Evolutionary conservation across 2,329 filamentous ascomycete genomes (phyloP), one percentile per base, ranked within the genome.

Genomic region (Xylariaceae sp.): DNA sequence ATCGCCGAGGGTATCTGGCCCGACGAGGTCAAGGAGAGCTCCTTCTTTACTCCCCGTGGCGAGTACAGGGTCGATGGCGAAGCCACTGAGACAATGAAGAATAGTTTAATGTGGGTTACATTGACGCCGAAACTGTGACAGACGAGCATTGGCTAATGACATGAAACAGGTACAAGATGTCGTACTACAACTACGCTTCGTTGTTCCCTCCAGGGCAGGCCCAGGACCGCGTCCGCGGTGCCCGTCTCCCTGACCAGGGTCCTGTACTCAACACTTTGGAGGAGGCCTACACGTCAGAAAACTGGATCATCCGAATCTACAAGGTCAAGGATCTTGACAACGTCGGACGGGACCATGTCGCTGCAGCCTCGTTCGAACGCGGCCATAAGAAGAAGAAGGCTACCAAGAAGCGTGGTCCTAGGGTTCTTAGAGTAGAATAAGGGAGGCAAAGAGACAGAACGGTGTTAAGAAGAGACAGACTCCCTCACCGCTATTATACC

Each of bases 241-340:
- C 78, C 26, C 78, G 77, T 44, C 70, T 97, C 36, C 94, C 92
- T n/a, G 79, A 87, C 9, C 75, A 88, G 51, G 83, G 87, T 1
- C 92, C 92, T 7, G 77, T 85, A 45, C 81, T 98, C 43, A 88
- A 84, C 65, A 92, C 84, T 4, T 67, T 98, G 32, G 92, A 98
- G 62, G 92, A 98, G 69, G 92, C 92, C 8, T 98, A 94, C 64
- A 98, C 94, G 39, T 95, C 88, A 59, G 92, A 98, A 73, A 98
- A 98, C 76, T 98, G 92, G 92, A 98, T 98, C 64, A 97, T 98
- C 61, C 79, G 92, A 50, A 96, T 98, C 59, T 98, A 96, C 76
- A 98, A 98, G 76, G 92, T 98, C 69, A 98, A 98, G 73, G 89
- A 95, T 56, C 81, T 96, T 43, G 92, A 98, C 70, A 97, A 97